A percentile compares a stretch with the other conserved stretches of the same genome.
phyloP scores from a whole-genome alignment of 768 basidiomycete species.

The Leccinum pellstonianum region DNA sequence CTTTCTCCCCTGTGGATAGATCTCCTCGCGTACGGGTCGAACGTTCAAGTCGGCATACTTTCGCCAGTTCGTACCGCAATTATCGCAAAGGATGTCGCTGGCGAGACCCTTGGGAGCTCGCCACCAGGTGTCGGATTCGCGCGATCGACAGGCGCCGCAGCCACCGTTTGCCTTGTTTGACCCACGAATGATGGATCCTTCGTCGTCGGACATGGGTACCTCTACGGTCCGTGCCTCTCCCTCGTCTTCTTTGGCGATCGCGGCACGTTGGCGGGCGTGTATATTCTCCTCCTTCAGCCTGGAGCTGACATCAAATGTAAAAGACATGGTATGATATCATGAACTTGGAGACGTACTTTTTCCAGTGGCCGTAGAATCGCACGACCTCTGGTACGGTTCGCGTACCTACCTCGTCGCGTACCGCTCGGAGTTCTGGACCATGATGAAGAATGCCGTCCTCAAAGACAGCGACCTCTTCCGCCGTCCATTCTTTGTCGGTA shows the following conservation, averaged over 20 bases:
- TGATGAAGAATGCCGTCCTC: conserved; percentile 72
- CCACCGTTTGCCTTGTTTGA: conserved; percentile 51
- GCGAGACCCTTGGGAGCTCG: conserved; percentile 86
- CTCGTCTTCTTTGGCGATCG: conserved; percentile 27
- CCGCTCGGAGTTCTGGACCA: conserved; percentile 77
- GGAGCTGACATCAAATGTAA: conserved; percentile 38
- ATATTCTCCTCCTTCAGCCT: conserved; percentile 71
- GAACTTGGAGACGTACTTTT: conserved; percentile 51
- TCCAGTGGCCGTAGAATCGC: conserved; percentile 84
- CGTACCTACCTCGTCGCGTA: conserved; percentile 70
- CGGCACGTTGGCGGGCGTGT: conserved; percentile 42
- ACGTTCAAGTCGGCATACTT: conserved; percentile 91
- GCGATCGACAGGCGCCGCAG: conserved; percentile 84
- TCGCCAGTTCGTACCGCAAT: conserved; percentile 84
- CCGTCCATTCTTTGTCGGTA: conserved; percentile 68
- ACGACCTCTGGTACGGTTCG: conserved; percentile 76
- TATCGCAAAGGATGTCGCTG: conserved; percentile 78
- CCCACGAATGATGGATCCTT: conserved; percentile 68
- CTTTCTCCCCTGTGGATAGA: conserved; percentile 43
- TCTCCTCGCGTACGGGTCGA: conserved; percentile 68
- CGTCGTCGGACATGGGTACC: conserved; percentile 55
- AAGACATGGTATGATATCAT: conserved; percentile 5
- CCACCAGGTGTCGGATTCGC: conserved; percentile 84
- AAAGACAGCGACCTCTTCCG: conserved; percentile 69
- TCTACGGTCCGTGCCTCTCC: conserved; percentile 32